Evolutionary conservation across 1,139 yeast species (phyloP).

Genomic region (Debaryomyces nepalensis): DNA sequence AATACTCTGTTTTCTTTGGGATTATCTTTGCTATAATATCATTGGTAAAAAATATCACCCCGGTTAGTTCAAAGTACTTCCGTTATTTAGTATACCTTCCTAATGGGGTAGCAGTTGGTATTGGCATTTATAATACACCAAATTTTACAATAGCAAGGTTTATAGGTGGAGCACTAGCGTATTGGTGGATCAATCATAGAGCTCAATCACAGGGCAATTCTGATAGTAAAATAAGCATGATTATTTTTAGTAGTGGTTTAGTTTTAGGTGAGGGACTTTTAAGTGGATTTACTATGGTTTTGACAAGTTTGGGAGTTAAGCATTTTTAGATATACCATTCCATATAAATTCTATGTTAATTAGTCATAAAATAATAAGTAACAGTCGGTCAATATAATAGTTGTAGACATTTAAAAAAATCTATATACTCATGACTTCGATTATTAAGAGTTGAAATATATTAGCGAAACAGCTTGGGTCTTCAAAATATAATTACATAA

Average conservation of each 20-base stretch:
- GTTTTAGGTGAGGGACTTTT: constrained; percentile 93
- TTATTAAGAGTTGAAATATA: not conserved
- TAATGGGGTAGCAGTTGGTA: constrained; percentile 95
- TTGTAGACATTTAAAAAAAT: no score
- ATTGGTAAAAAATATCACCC: constrained; percentile 58
- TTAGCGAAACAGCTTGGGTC: not conserved
- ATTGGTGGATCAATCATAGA: constrained; percentile 53
- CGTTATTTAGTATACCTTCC: constrained; percentile 67
- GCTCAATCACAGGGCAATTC: constrained; percentile 36
- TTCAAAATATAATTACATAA: constrained; percentile 5
- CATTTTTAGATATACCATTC: constrained; percentile 33
- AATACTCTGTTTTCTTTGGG: constrained; percentile 70
- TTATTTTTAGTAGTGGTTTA: constrained; percentile 88
- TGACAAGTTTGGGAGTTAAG: constrained; percentile 64
- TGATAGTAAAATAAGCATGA: constrained; percentile 64
- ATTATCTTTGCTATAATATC: constrained; percentile 72
- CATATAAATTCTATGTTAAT: no score
- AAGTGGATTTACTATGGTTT: constrained; percentile 78
- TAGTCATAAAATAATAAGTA: no score
- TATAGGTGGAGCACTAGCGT: constrained; percentile 81
- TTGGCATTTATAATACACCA: constrained; percentile 93
- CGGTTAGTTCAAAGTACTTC: constrained; percentile 42
- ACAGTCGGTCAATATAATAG: no score
- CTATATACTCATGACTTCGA: not conserved
- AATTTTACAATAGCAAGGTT: constrained; percentile 93